These are phyloP conservation scores for Neopestalotiopsis sp. DNA, from an alignment of 2,329 filamentous ascomycete genomes.

Conservation along the genomic window DNA sequence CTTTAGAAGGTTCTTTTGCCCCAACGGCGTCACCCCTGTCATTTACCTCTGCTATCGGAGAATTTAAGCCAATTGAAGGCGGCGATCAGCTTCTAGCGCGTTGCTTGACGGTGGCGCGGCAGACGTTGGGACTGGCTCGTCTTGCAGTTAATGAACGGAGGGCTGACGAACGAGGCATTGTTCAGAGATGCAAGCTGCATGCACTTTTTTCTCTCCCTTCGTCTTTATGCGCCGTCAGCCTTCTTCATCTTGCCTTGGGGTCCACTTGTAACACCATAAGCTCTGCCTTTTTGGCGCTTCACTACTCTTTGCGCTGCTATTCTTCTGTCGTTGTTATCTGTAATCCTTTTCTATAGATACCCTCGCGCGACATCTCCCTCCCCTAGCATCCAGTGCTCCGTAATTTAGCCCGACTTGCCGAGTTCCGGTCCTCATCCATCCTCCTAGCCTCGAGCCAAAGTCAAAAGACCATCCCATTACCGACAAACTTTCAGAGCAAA, in stretches of 20 bases:
- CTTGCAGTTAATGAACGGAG: conserved; percentile 1
- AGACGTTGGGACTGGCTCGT: neutral
- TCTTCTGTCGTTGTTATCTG: neutral
- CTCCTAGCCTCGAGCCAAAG: conserved; percentile 1
- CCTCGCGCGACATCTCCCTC: neutral
- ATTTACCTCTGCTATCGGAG: conserved; percentile 1
- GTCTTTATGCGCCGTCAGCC: neutral
- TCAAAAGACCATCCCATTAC: neutral
- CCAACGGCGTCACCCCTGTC: neutral
- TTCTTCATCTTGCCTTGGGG: conserved; percentile 1
- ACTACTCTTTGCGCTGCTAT: neutral
- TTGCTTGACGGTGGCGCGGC: conserved; percentile 10
- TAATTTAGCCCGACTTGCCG: conserved; percentile 4
- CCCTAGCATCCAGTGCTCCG: neutral
- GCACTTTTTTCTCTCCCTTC: neutral
- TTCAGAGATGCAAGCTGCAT: neutral
- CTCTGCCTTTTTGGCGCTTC: neutral
- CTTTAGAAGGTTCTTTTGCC: neutral
- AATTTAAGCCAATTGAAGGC: conserved; percentile 17
- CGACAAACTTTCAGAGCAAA: neutral
- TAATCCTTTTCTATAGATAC: neutral
- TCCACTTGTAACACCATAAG: neutral
- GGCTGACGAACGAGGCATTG: conserved; percentile 17
- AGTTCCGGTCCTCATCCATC: conserved; percentile 2
- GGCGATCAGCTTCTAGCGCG: neutral